Base-by-base conservation (phyloP, 1,284 basidiomycete genomes). In the Malassezia caprae region DNA sequence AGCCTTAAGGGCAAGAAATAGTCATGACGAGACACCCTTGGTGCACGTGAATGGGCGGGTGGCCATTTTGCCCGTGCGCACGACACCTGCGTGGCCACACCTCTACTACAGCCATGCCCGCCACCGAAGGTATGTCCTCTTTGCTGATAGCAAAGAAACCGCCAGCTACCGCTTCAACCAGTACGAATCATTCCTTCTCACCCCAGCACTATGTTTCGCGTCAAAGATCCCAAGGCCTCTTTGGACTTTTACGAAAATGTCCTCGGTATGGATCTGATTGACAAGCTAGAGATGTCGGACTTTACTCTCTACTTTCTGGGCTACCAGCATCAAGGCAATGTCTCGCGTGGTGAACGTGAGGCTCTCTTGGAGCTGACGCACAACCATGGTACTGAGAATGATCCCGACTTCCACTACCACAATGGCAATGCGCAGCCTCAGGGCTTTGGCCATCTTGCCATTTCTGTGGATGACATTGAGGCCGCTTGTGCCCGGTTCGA, bases 241-340 rank as follows among this genome's bases (percentile, higher is more conserved):
- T 61, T 73, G 40, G 56, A 68, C 41, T 73, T 73, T 32, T 73
- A 73, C 63, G 48, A 65, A 45, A 56, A 73, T 40, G 75, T 83
- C 50, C 79, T 94, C 42, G 90, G 91, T 61, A 93, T 96, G 90
- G 84, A 90, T 46, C 78, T 88, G 47, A 79, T 88, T 51, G 80
- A 80, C 56, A 65, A 53, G 39, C 62, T 59, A 13, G 35, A 68
- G n/a, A 67, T 45, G 27, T 61, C 47, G 34, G 80, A 82, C 64
- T 89, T 87, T 37, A 60, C 66, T 4, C 61, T 68, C 44, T 89
- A 88, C 76, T 90, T 88, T 78, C 81, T 90, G 45, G 86, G 81
- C 26, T 89, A 82, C 75, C 82, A 85, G 65, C 79, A 83, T 62
- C 80, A 84, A 50, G 81, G 80, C 63, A 53, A 40, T 13, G 72